Conservation (phyloP, 208 protist species). For the Leishmania turanica region DNA sequence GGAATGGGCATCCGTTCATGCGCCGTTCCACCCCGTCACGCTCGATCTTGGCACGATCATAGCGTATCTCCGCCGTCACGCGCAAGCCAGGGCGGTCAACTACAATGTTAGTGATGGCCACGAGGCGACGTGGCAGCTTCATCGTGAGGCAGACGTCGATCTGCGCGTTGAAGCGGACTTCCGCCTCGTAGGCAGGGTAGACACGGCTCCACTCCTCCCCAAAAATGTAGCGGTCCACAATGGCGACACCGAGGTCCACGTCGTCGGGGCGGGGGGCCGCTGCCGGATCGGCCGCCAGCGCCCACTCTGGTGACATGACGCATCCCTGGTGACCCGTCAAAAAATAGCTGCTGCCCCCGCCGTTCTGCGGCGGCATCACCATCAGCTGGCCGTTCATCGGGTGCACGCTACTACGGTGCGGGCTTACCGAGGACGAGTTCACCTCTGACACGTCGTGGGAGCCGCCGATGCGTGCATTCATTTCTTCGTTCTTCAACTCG, state of each 20-base stretch:
- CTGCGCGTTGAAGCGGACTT: slow-evolving; percentile 75
- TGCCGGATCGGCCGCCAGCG: slow-evolving; percentile 22
- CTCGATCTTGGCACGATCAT: slow-evolving; percentile 44
- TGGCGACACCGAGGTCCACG: slow-evolving; percentile 47
- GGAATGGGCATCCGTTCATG: slow-evolving; percentile 67
- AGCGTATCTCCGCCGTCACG: slow-evolving; percentile 72
- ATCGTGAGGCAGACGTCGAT: slow-evolving; percentile 80
- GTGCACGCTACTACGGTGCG: slow-evolving; percentile 16
- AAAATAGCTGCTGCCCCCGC: slow-evolving; percentile 18
- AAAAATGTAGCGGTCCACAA: slow-evolving; percentile 80
- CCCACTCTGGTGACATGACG: slow-evolving; percentile 15
- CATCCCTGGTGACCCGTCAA: slow-evolving; percentile 1
- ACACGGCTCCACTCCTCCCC: slow-evolving; percentile 72
- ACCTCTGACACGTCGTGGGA: slow-evolving; percentile 34
- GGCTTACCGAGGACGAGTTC: slow-evolving; percentile 31
- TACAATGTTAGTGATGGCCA: slow-evolving; percentile 60
- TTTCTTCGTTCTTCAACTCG: slow-evolving; percentile 52
- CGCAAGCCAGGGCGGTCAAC: slow-evolving; percentile 79
- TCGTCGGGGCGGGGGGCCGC: slow-evolving; percentile 36
- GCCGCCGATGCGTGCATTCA: slow-evolving; percentile 29
- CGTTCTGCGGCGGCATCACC: slow-evolving; percentile 24
- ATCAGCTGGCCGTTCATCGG: slow-evolving; percentile 25
- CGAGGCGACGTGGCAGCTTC: slow-evolving; percentile 66
- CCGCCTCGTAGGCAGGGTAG: slow-evolving; percentile 59
- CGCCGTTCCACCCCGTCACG: slow-evolving; percentile 70